Percentiles rank a stretch among this genome's conserved stretches.
Evolutionary conservation across 345 rosid species (phyloP).

Genomic region (Cardamine chenopodiifolia): DNA sequence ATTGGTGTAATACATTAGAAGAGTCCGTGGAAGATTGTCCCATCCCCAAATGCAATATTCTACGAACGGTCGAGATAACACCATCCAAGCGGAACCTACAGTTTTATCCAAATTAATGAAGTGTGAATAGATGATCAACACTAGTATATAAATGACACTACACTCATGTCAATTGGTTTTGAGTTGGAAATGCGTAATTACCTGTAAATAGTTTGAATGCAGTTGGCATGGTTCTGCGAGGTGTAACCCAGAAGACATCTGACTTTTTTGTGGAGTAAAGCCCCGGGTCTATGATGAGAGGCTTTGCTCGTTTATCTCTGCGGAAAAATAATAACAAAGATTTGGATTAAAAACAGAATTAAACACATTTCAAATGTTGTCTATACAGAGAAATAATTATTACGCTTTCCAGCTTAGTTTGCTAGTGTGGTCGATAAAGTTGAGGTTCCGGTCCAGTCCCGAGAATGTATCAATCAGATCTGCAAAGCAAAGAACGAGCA

Average conservation of each 20-base stretch:
- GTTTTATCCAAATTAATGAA: background rate
- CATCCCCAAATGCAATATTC: constrained; percentile 45
- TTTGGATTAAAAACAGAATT: background rate
- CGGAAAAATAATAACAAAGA: background rate
- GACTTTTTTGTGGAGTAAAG: constrained; percentile 71
- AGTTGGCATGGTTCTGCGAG: constrained; percentile 78
- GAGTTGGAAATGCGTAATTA: constrained; percentile 24
- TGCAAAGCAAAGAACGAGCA: constrained; percentile 26
- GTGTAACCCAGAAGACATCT: constrained; percentile 80
- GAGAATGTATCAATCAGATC: constrained; percentile 68
- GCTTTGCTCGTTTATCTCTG: constrained; percentile 95
- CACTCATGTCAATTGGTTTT: background rate
- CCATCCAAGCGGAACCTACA: constrained; percentile 54
- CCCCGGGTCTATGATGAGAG: constrained; percentile 95
- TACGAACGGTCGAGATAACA: constrained; percentile 31
- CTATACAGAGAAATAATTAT: constrained; percentile 14
- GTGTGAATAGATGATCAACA: background rate
- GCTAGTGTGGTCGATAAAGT: constrained; percentile 69
- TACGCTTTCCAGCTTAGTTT: constrained; percentile 96
- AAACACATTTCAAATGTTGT: constrained; percentile 3
- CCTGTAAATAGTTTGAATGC: constrained; percentile 93
- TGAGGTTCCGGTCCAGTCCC: constrained; percentile 59
- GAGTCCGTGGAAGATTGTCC: constrained; percentile 44
- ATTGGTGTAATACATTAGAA: constrained; percentile 47
- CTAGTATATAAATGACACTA: background rate